phyloP scores from a whole-genome alignment of 331 rosid species.

The Rosa hybrid region DNA sequence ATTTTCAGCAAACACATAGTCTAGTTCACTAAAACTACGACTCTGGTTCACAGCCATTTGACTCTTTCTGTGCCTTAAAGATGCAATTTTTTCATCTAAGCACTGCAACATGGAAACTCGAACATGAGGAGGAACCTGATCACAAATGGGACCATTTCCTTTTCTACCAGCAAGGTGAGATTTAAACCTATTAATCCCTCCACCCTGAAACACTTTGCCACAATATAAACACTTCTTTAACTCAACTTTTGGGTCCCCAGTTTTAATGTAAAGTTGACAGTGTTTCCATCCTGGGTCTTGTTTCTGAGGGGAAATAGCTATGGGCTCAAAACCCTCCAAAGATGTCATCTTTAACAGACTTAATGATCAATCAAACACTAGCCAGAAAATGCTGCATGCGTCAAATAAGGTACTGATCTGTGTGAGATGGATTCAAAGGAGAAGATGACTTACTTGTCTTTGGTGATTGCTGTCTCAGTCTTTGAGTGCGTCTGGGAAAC shows the following conservation, averaged over 20 bases:
- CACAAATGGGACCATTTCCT: conserved; percentile 30
- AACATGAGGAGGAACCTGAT: conserved; percentile 21
- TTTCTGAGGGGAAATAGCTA: conserved; percentile 24
- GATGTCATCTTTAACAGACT: conserved; percentile 14
- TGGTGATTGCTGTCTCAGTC: background rate
- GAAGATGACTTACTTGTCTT: conserved; percentile 17
- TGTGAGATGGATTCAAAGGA: background rate
- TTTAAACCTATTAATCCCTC: conserved; percentile 36
- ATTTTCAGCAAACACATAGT: background rate
- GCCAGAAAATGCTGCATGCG: background rate
- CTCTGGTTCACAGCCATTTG: background rate
- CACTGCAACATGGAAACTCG: conserved; percentile 12
- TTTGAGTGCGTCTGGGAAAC: background rate
- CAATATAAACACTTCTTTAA: conserved; percentile 31
- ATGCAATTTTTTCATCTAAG: conserved; percentile 6
- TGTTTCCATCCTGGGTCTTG: conserved; percentile 41
- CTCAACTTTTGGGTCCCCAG: conserved; percentile 16
- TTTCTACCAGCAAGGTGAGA: conserved; percentile 33
- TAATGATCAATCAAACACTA: background rate
- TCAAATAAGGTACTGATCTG: background rate
- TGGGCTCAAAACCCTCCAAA: conserved; percentile 30
- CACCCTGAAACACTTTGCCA: conserved; percentile 37
- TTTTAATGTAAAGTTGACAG: conserved; percentile 21
- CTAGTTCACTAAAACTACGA: conserved; percentile 7
- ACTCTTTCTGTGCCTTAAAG: conserved; percentile 13